Evolutionary conservation across 495 filamentous ascomycete genomes (phyloP).

Genomic region (Lasiosphaeris hirsuta): DNA sequence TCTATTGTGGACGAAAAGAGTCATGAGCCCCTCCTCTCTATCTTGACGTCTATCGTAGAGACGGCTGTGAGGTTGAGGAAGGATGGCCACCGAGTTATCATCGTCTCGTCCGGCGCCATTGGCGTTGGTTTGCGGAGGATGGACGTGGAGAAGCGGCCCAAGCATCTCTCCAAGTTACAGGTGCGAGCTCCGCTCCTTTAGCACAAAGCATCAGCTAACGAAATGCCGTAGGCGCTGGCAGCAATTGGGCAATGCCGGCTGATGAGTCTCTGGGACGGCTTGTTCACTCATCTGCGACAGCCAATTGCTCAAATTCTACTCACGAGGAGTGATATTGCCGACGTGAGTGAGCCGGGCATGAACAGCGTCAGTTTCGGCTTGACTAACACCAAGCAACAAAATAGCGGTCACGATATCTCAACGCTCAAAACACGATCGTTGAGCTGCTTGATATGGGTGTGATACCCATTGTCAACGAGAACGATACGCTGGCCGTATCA

Average conservation of each 20-base stretch:
- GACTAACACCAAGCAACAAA: conserved; percentile 2
- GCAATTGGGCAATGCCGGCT: conserved; percentile 94
- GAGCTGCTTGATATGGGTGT: conserved; percentile 93
- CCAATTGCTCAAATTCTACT: conserved; percentile 92
- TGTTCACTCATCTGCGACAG: conserved; percentile 82
- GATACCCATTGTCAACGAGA: conserved; percentile 98
- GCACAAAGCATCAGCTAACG: not conserved
- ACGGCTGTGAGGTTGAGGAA: conserved; percentile 79
- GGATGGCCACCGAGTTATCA: conserved; percentile 89
- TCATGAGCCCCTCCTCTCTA: conserved; percentile 94
- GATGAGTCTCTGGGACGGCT: conserved; percentile 91
- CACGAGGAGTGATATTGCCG: conserved; percentile 95
- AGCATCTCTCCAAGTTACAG: conserved; percentile 80
- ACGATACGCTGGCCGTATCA: conserved; percentile 92
- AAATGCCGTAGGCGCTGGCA: conserved; percentile 68
- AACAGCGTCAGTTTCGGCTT: not conserved
- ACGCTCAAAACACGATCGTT: conserved; percentile 89
- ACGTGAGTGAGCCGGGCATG: conserved; percentile 53
- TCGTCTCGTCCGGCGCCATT: conserved; percentile 96
- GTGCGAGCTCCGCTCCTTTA: conserved; percentile 33
- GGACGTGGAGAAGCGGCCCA: conserved; percentile 85
- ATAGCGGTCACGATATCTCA: conserved; percentile 88
- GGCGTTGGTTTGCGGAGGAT: conserved; percentile 86
- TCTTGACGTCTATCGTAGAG: conserved; percentile 85
- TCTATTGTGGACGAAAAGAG: conserved; percentile 96